Evolutionary conservation across 768 basidiomycete genomes (phyloP), one percentile per base, ranked within the genome.

Genomic region (Melanogaster broomeanus): DNA sequence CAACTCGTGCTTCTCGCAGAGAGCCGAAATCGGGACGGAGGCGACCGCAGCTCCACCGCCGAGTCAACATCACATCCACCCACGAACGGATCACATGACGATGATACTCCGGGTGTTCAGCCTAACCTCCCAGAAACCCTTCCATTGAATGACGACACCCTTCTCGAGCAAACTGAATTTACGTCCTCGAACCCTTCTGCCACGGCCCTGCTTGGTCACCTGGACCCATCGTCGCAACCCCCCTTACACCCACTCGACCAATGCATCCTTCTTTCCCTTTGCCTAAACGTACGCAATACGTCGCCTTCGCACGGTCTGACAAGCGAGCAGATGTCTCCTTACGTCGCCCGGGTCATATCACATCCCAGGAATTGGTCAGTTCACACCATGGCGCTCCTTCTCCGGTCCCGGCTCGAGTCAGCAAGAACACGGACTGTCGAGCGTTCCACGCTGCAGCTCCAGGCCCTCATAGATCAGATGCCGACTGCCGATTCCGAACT

Each of bases 391-490:
- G 95, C 93, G 25, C 84, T 98, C 46, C 81, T 99, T 44, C 83
- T 98, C 24, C 88, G 97, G 25, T 90, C 96, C 10, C 83, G 97
- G 7, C 84, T 97, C 51, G 96, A 99, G 68, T 80, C 93, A 1
- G 76, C 81, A 16, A 83, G 97, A 38, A 91, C 90, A 1, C 84
- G 97, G 21, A 98, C 97, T 13, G 89, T 95, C 60, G 97, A 99
- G 67, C 84, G 97, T 22, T 85, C 93, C 3, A 85, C 88, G 2
- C 76, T 98, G 2, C 97, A 99, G 68, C 84, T 99, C 5, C 93
- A 96, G 64, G 94, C 96, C 0, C 78, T 99, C 49, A 83, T 99
- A 53, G 96, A 98, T 64, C 97, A 98, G 68, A 97, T 95, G 90
- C 92, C 90, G 33, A 91, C 88, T 0, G 77, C 87, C 12, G 91